Evolutionary conservation across 768 basidiomycete genomes (phyloP), one percentile per base, ranked within the genome.

Genomic region (Leucosporidium scottii): DNA sequence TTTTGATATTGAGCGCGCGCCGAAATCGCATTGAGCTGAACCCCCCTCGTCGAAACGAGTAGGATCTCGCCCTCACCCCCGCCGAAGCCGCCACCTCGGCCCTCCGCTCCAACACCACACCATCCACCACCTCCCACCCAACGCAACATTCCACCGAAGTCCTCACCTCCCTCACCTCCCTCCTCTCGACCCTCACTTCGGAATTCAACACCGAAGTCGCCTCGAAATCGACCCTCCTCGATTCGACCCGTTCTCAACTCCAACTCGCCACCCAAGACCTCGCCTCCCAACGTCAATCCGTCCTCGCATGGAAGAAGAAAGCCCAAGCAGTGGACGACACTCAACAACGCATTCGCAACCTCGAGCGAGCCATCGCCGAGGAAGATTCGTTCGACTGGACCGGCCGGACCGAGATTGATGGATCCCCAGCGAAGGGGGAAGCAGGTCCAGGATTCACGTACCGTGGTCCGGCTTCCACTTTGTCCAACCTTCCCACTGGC

Each of bases 311-410:
- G 85, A 89, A 92, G 77, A 75, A 79, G 1, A 83, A 84, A 48
- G 87, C 88, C 67, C 83, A 82, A 13, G 89, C 92, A 77, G 82
- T 92, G 17, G 93, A 96, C 71, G 86, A 90, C 72, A 81, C 89
- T 39, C 83, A 82, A 51, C 91, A 92, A 74, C 85, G 90, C 18
- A 83, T 89, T 59, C 84, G 86, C 57, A 96, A 97, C 77, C 83
- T 98, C 34, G 86, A 91, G 75, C 85, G 85, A 51, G 91, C 90
- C 0, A 79, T 91, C 10, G 76, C 78, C 10, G 87, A 89, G 9
- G 93, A 93, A 78, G 89, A 90, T 66, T 80, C 79, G 66, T 90
- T 93, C 71, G 91, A 93, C 76, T 94, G 89, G 89, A 89, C 90
- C 0, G 93, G 93, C 3, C 84, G 92, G 31, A 82, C 81, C 5